Evolutionary conservation across 495 filamentous ascomycete genomes (phyloP).

Genomic region (Hyaloscypha finlandica): DNA sequence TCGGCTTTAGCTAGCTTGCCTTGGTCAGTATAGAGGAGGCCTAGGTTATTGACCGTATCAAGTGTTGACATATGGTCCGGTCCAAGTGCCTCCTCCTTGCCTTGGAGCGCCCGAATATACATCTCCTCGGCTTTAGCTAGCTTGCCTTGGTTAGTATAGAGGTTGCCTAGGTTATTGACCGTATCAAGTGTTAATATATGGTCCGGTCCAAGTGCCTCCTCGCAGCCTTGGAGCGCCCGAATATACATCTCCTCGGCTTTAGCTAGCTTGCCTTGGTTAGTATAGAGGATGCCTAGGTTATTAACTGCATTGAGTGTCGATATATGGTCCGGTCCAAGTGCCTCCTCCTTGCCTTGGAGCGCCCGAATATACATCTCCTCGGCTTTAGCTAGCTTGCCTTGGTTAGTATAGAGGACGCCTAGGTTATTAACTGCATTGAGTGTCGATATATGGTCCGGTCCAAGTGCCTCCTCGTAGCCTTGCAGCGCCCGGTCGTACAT

Average conservation of each 20-base stretch:
- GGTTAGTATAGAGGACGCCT: slow-evolving; percentile 30
- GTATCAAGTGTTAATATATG: slow-evolving; percentile 37
- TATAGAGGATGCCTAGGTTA: slow-evolving; percentile 34
- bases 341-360: slow-evolving; percentile 40
- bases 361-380: slow-evolving; percentile 11
- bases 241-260: slow-evolving; percentile 9
- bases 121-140: slow-evolving; percentile 25
- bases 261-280: slow-evolving; percentile 34
- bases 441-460: slow-evolving; percentile 41
- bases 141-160: slow-evolving; percentile 28
- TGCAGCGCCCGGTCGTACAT: slow-evolving; percentile 22
- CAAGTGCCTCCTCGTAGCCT: slow-evolving; percentile 41
- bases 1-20: slow-evolving; percentile 21
- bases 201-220: slow-evolving; percentile 38
- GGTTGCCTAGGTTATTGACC: slow-evolving; percentile 27
- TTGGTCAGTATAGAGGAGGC: slow-evolving; percentile 20
- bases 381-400: slow-evolving; percentile 24
- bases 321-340: slow-evolving; percentile 40
- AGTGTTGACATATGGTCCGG: slow-evolving; percentile 42
- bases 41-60: slow-evolving; percentile 29
- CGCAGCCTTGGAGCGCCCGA: slow-evolving; percentile 29
- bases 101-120: slow-evolving; percentile 36
- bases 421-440: slow-evolving; percentile 33
- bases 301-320: slow-evolving; percentile 37
- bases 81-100: slow-evolving; percentile 40